Conservation (phyloP, 1,284 basidiomycete species). For the Xerocomus nothofagi region DNA sequence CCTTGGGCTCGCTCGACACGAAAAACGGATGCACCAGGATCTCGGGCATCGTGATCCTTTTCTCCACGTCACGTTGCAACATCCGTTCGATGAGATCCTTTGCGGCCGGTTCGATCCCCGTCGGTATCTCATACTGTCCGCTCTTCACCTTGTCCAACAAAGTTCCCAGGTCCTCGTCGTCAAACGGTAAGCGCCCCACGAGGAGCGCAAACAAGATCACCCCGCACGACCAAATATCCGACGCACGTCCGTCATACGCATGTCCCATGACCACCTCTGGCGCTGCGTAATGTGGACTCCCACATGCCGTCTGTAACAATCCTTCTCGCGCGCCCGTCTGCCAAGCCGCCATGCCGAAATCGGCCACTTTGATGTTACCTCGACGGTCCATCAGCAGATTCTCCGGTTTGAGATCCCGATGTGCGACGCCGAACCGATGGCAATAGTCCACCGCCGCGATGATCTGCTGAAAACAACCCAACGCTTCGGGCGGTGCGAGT, state of each 20-base stretch:
- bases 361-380: slow-evolving; percentile 94
- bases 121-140: slow-evolving; percentile 85
- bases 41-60: slow-evolving; percentile 86
- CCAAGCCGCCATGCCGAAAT: slow-evolving; percentile 99
- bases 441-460: slow-evolving; percentile 95
- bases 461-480: slow-evolving; percentile 97
- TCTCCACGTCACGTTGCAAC: slow-evolving; percentile 82
- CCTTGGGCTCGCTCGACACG: slow-evolving; percentile 58
- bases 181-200: slow-evolving; percentile 91
- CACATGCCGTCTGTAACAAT: slow-evolving; percentile 89
- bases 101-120: slow-evolving; percentile 74
- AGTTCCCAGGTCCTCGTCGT: slow-evolving; percentile 77
- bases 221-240: slow-evolving; percentile 99
- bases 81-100: slow-evolving; percentile 85
- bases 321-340: slow-evolving; percentile 57
- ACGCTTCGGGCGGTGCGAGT: slow-evolving; percentile 78
- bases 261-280: slow-evolving; percentile 89
- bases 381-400: slow-evolving; percentile 87
- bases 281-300: slow-evolving; percentile 96
- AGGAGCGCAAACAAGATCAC: slow-evolving; percentile 93
- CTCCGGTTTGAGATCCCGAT: slow-evolving; percentile 97
- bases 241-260: slow-evolving; percentile 85
- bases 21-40: slow-evolving; percentile 93
- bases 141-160: slow-evolving; percentile 84
- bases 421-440: slow-evolving; percentile 95